phyloP scores from a whole-genome alignment of 495 filamentous ascomycete species.

The Trichoderma gamsii region DNA sequence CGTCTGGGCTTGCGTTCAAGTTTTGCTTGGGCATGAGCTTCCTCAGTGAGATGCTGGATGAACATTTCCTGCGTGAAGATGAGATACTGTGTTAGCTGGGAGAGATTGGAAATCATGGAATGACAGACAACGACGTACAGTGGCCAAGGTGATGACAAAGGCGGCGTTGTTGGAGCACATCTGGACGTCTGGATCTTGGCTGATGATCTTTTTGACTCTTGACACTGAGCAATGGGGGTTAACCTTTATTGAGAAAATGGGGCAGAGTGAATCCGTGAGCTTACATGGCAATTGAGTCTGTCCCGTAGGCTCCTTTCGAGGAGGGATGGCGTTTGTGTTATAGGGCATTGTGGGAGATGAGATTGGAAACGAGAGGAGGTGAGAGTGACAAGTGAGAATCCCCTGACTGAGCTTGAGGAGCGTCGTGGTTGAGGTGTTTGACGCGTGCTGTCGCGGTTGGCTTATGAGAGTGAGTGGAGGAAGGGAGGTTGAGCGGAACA shows the following conservation, averaged over 20 bases:
- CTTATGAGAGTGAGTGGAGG: conserved; percentile 18
- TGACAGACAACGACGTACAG: conserved; percentile 43
- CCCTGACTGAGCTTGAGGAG: background rate
- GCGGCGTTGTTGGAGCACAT: conserved; percentile 87
- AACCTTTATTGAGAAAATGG: background rate
- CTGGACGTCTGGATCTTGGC: conserved; percentile 74
- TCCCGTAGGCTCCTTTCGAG: conserved; percentile 76
- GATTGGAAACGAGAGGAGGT: background rate
- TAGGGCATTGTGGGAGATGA: conserved; percentile 60
- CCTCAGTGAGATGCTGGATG: conserved; percentile 81
- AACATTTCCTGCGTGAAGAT: conserved; percentile 73
- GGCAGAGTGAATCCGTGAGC: conserved; percentile 25
- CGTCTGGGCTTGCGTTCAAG: conserved; percentile 85
- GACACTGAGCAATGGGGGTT: conserved; percentile 52
- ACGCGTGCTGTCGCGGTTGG: background rate
- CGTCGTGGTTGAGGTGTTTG: background rate
- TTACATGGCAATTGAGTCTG: conserved; percentile 78
- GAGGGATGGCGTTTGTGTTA: conserved; percentile 77
- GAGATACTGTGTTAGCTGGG: conserved; percentile 10
- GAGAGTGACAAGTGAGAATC: background rate
- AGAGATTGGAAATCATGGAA: background rate
- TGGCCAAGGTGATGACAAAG: conserved; percentile 89
- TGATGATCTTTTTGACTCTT: conserved; percentile 88
- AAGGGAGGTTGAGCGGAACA: background rate
- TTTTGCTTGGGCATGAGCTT: conserved; percentile 82